These are phyloP conservation scores for Termitomyces titanicus DNA, from an alignment of 768 basidiomycete genomes.

Conservation along the genomic window DNA sequence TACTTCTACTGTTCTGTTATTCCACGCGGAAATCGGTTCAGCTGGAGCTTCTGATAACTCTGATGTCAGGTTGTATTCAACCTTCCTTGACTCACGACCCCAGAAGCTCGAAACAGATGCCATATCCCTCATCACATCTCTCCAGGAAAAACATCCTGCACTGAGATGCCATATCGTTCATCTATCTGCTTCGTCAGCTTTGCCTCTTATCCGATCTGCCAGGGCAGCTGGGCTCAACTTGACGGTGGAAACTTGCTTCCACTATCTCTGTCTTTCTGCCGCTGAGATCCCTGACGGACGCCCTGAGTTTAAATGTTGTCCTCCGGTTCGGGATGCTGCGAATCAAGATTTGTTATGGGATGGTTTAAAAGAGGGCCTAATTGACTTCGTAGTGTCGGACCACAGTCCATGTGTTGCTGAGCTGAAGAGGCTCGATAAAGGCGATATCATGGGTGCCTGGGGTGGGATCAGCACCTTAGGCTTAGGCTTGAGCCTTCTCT, in stretches of 20 bases:
- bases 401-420: constrained; percentile 88
- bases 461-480: constrained; percentile 93
- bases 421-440: constrained; percentile 74
- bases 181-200: constrained; percentile 80
- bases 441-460: constrained; percentile 89
- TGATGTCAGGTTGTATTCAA: constrained; percentile 61
- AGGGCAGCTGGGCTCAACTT: constrained; percentile 61
- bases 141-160: constrained; percentile 58
- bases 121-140: constrained; percentile 67
- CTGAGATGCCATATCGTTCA: constrained; percentile 94
- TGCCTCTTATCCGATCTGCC: constrained; percentile 73
- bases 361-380: constrained; percentile 75
- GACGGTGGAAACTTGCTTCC: constrained; percentile 96
- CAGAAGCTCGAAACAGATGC: constrained; percentile 76
- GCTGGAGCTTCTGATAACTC: constrained; percentile 8
- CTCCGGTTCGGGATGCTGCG: constrained; percentile 73
- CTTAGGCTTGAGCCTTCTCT: constrained; percentile 82
- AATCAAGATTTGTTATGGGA: constrained; percentile 82
- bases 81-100: constrained; percentile 86
- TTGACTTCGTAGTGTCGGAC: constrained; percentile 94
- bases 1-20: constrained; percentile 70
- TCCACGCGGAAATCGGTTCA: constrained; percentile 85
- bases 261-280: constrained; percentile 82
- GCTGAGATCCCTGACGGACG: constrained; percentile 69
- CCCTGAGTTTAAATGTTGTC: constrained; percentile 95